A percentile compares a stretch with the other conserved stretches of the same genome.
These are phyloP conservation scores for Cavenderia fasciculata DNA, from an alignment of 78 protist genomes.

Conservation along the genomic window DNA sequence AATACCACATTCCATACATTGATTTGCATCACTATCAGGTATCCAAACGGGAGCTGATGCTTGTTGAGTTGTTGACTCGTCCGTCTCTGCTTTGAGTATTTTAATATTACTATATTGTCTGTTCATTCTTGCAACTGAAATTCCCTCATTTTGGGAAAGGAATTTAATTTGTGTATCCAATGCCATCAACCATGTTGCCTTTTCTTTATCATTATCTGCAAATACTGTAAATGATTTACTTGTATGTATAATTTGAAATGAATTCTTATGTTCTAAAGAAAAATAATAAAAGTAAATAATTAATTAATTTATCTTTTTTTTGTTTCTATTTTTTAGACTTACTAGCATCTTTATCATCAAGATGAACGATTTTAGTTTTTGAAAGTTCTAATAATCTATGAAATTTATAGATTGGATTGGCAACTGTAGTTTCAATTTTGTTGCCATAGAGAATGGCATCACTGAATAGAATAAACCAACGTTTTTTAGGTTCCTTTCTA, in stretches of 20 bases:
- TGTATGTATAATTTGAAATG: constrained; percentile 71
- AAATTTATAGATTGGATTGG: constrained; percentile 69
- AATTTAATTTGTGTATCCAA: constrained; percentile 9
- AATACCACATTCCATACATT: constrained; percentile 66
- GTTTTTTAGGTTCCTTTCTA: constrained; percentile 74
- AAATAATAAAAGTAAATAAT: background rate
- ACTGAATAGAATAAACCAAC: constrained; percentile 80
- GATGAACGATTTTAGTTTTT: constrained; percentile 22
- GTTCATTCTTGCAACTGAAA: constrained; percentile 74
- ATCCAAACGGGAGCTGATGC: constrained; percentile 78
- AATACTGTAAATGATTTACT: constrained; percentile 77
- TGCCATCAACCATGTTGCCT: constrained; percentile 29
- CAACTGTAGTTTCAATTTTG: constrained; percentile 33
- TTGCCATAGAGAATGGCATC: constrained; percentile 77
- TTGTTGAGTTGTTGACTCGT: background rate
- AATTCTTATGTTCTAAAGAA: constrained; percentile 30
- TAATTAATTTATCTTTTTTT: too few species aligned
- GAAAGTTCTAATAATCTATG: constrained; percentile 33
- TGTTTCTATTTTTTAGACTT: background rate
- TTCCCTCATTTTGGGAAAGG: constrained; percentile 43
- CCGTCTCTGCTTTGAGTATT: background rate
- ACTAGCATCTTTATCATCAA: constrained; percentile 49
- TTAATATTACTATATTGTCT: constrained; percentile 42
- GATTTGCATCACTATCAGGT: constrained; percentile 60
- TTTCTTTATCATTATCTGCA: constrained; percentile 76